Percentiles rank a stretch among this genome's conserved stretches.
These are phyloP conservation scores for Globisporangium rhizosaccharum DNA, from an alignment of 352 stramenopile genomes.

Conservation along the genomic window DNA sequence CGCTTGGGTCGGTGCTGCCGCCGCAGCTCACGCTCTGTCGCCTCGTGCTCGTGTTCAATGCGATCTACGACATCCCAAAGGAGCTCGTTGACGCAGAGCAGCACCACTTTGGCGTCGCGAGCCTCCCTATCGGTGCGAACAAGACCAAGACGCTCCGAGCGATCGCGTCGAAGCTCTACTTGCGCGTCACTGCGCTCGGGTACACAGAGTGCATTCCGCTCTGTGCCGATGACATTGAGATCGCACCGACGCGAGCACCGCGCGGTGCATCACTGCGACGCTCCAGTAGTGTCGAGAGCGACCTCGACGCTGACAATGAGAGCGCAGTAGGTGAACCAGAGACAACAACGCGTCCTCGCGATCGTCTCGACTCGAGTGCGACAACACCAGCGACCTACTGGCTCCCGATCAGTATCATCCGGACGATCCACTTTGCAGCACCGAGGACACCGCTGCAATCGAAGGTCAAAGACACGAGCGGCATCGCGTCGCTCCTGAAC, in stretches of 20 bases:
- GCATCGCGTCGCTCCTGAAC: slow-evolving; percentile 51
- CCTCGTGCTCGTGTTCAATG: slow-evolving; percentile 71
- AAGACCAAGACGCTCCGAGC: slow-evolving; percentile 15
- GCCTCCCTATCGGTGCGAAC: slow-evolving; percentile 12
- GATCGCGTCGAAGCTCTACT: slow-evolving; percentile 45
- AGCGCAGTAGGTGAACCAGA: slow-evolving; percentile 10
- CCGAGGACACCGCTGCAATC: slow-evolving; percentile 64
- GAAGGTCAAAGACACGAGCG: slow-evolving; percentile 75
- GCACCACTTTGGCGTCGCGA: slow-evolving; percentile 15
- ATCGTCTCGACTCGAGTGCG: slow-evolving; percentile 3
- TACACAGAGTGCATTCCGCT: slow-evolving; percentile 77
- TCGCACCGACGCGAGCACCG: slow-evolving; percentile 41
- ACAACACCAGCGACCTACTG: slow-evolving; percentile 42
- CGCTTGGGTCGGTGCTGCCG: slow-evolving; percentile 37
- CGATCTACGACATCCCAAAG: slow-evolving; percentile 76
- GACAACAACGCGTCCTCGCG: slow-evolving; percentile 5
- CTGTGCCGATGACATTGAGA: slow-evolving; percentile 43
- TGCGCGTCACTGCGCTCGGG: slow-evolving; percentile 65
- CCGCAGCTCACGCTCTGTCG: slow-evolving; percentile 71
- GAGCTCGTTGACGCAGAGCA: slow-evolving; percentile 70
- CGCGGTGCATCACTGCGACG: slow-evolving; percentile 30
- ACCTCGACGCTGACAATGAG: slow-evolving; percentile 21
- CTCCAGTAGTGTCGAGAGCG: slow-evolving; percentile 22
- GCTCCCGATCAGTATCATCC: slow-evolving; percentile 70
- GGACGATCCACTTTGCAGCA: slow-evolving; percentile 71